phyloP scores from a whole-genome alignment of 305 asterid genomes.

The Vinca major region DNA sequence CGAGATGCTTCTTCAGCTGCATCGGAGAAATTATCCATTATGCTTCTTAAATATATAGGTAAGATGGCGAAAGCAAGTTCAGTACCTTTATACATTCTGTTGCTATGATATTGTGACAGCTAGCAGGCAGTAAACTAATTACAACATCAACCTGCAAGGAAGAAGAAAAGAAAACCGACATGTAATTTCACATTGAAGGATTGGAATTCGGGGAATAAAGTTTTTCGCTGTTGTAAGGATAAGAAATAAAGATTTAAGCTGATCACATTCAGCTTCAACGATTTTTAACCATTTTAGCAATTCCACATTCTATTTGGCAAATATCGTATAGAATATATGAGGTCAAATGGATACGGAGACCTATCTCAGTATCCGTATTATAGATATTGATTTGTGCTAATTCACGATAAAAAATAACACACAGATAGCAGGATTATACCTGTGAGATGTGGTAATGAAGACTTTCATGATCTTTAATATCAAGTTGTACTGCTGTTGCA shows the following conservation, averaged over 20 bases:
- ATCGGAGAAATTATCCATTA: conserved; percentile 17
- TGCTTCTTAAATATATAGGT: neutral
- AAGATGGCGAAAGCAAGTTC: neutral
- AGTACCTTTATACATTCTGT: conserved; percentile 74
- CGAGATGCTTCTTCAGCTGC: conserved; percentile 80
- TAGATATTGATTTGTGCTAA: neutral
- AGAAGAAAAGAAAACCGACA: neutral
- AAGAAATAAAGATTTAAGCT: neutral
- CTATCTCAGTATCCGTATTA: no score
- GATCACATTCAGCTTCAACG: neutral
- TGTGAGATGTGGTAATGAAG: conserved; percentile 43
- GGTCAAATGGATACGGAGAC: no score
- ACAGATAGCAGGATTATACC: conserved; percentile 29
- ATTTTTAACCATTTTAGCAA: neutral
- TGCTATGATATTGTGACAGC: conserved; percentile 67
- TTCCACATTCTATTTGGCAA: neutral
- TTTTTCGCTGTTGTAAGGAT: neutral
- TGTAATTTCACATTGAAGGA: conserved; percentile 1
- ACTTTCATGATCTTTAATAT: conserved; percentile 40
- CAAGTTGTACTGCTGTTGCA: conserved; percentile 78
- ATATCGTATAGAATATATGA: no score
- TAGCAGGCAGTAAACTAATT: conserved; percentile 85
- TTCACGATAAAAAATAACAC: neutral
- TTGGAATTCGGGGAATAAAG: neutral
- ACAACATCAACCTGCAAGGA: conserved; percentile 73